A percentile compares a stretch with the other conserved stretches of the same genome.
Conservation (phyloP, 441 rosid species). For the Populus trichocarpa region DNA sequence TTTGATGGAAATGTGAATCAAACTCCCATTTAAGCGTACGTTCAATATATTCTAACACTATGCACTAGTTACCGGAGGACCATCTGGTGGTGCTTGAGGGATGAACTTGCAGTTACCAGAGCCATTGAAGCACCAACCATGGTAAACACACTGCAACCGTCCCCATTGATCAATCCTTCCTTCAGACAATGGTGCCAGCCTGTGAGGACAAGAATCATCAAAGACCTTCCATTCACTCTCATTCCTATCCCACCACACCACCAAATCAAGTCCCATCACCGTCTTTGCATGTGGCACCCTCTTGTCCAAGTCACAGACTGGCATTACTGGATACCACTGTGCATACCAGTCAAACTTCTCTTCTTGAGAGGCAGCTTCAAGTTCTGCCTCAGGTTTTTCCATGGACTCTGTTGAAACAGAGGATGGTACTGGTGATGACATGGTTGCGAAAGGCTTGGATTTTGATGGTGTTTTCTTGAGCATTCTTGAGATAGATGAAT, state of each 20-base stretch:
- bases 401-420: background rate
- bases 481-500: too few species aligned
- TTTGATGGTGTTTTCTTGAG: background rate
- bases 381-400: background rate
- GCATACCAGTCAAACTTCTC: slow-evolving; percentile 31
- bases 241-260: slow-evolving; percentile 37
- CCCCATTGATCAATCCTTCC: slow-evolving; percentile 39
- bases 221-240: too few species aligned
- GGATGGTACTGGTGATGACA: too few species aligned
- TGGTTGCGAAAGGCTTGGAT: too few species aligned
- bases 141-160: slow-evolving; percentile 35
- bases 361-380: background rate
- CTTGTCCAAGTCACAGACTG: slow-evolving; percentile 36
- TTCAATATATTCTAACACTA: too few species aligned
- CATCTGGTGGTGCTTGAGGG: too few species aligned
- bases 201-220: slow-evolving; percentile 24
- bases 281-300: slow-evolving; percentile 33
- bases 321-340: slow-evolving; percentile 41
- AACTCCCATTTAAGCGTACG: background rate
- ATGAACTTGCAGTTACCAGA: slow-evolving; percentile 36
- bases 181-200: slow-evolving; percentile 37
- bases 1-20: background rate
- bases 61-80: background rate
- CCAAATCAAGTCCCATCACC: slow-evolving; percentile 34
- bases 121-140: slow-evolving; percentile 38